Evolutionary conservation across 306 rosid genomes (phyloP).

Genomic region (Bauhinia variegata): DNA sequence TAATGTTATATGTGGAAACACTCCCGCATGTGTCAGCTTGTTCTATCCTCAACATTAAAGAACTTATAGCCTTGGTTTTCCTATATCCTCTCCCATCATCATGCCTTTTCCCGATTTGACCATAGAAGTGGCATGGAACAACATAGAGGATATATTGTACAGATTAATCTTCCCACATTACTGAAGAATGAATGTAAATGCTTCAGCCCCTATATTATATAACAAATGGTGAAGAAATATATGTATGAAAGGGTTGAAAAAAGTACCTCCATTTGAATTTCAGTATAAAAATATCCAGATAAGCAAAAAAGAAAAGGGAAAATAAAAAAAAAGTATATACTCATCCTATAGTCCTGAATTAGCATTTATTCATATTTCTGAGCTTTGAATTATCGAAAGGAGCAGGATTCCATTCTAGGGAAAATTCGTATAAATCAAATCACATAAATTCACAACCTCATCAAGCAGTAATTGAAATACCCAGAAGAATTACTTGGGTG

Average conservation of each 20-base stretch:
- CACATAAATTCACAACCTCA: too few species aligned
- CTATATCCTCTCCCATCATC: neutral
- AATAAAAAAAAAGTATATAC: neutral
- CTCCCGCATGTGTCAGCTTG: too few species aligned
- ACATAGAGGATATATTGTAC: neutral
- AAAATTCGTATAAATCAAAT: neutral
- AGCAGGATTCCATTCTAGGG: neutral
- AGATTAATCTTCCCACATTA: too few species aligned
- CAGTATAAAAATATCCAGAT: neutral
- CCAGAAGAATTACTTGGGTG: conserved; percentile 63
- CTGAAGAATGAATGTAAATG: neutral
- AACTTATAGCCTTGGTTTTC: neutral
- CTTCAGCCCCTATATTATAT: conserved; percentile 1
- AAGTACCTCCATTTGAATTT: too few species aligned
- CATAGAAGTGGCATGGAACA: neutral
- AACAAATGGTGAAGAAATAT: neutral
- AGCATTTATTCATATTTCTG: neutral
- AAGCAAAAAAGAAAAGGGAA: neutral
- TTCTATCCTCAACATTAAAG: neutral
- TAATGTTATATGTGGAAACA: too few species aligned
- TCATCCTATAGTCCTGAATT: neutral
- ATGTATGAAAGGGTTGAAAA: too few species aligned
- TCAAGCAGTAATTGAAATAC: neutral
- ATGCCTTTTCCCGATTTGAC: neutral
- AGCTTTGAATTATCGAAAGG: neutral